Base-by-base conservation (phyloP, 2,329 filamentous ascomycete species). In the Aspergillus viridinutans region DNA sequence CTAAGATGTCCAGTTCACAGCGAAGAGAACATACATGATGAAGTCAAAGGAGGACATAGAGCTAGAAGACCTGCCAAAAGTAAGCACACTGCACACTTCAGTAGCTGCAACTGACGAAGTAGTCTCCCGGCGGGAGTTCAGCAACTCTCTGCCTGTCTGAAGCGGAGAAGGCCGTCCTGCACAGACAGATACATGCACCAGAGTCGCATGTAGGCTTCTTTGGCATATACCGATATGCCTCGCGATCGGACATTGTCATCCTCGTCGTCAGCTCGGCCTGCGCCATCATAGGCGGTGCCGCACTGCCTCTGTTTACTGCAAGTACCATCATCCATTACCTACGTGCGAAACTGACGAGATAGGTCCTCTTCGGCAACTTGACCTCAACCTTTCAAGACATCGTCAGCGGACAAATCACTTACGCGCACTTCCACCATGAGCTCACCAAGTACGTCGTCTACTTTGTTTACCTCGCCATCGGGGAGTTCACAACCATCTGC, bases 401-500 rank as follows among this genome's bases (percentile, higher is more conserved):
- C 64, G 85, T 88, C 61, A 72, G 76, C 0, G 75, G 76, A 4
- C 68, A 66, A 0, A 75, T 81, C 28, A 70, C 73, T 1, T 79
- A 80, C 40, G 69, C 77, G 35, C 74, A 79, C 0, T 92, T 93
- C 73, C 78, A 80, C 49, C 59, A 74, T 52, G 76, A 84, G 59
- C 78, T 94, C 64, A 75, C 76, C 12, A 77, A 79, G 38, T 81
- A 87, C 64, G 87, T 90, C 17, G 76, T 93, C 43, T 94, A 94
- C 74, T 93, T 94, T 62, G 77, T 95, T 43, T 95, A 95, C 70
- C 81, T 95, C 35, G 90, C 83, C 42, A 84, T 94, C 58, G 90
- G 81, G 61, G 87, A 90, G 69, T 94, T 93, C 62, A 72, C 89
- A 29, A 85, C 85, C 8, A 82, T 86, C 47, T 93, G 92, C 72